Conservation (phyloP, 2,329 filamentous ascomycete species). For the Cercospora citrullina region DNA sequence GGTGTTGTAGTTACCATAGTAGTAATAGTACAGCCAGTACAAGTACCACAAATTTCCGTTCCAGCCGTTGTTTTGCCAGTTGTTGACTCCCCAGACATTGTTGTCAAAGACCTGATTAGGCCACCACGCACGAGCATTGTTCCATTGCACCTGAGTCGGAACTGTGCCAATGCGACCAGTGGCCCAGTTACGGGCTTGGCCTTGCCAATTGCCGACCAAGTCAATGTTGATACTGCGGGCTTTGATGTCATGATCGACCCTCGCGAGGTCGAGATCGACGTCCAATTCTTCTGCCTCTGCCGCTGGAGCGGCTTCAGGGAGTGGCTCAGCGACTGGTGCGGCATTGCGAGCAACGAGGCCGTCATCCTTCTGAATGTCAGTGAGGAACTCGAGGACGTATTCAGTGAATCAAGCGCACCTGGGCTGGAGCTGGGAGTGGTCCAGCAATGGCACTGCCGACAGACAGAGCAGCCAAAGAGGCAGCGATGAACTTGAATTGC, state of each 20-base stretch:
- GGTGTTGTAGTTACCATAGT: not conserved
- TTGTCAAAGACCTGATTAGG: not conserved
- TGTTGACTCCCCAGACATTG: not conserved
- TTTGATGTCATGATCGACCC: not conserved
- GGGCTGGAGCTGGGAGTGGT: constrained; percentile 8
- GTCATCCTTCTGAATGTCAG: constrained; percentile 4
- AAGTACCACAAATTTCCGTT: constrained; percentile 1
- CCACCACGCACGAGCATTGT: not conserved
- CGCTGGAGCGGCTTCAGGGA: not conserved
- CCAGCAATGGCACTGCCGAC: constrained; percentile 18
- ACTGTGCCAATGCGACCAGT: not conserved
- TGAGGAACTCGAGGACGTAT: not conserved
- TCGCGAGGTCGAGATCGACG: not conserved
- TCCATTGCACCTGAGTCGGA: not conserved
- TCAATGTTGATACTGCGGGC: not conserved
- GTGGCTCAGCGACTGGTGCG: not conserved
- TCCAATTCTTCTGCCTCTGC: not conserved
- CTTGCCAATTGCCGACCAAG: not conserved
- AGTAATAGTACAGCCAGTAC: constrained; percentile 6
- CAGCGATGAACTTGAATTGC: constrained; percentile 18
- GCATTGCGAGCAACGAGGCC: constrained; percentile 1
- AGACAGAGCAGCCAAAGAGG: constrained; percentile 15
- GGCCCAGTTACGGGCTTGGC: not conserved
- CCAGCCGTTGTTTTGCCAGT: constrained; percentile 7
- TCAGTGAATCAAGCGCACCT: not conserved